A percentile compares a stretch with the other conserved stretches of the same genome.
Conservation (phyloP, 2,329 filamentous ascomycete genomes). For the Ophiostoma ips region DNA sequence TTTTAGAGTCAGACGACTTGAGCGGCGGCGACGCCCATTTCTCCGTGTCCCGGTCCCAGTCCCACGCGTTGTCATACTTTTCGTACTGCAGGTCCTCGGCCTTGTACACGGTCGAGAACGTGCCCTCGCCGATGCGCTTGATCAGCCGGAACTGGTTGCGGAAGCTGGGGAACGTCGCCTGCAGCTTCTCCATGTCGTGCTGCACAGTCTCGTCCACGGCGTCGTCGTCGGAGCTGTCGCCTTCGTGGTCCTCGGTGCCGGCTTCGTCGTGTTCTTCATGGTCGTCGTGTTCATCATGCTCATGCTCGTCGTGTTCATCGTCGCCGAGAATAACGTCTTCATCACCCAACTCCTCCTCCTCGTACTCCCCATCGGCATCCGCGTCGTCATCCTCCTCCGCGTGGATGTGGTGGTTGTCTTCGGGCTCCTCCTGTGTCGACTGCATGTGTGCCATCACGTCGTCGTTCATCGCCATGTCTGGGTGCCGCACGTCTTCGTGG, state of each 20-base stretch:
- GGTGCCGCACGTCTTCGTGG: constrained; percentile 33
- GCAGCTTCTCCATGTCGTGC: constrained; percentile 77
- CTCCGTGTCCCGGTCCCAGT: constrained; percentile 53
- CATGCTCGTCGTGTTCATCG: constrained; percentile 23
- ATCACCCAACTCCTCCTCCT: constrained; percentile 17
- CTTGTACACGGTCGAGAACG: constrained; percentile 98
- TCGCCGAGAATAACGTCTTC: constrained; percentile 7
- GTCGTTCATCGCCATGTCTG: constrained; percentile 36
- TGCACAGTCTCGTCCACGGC: constrained; percentile 53
- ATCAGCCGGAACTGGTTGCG: constrained; percentile 75
- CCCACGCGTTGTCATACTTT: constrained; percentile 75
- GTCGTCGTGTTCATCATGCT: constrained; percentile 29
- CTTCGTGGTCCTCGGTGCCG: constrained; percentile 42
- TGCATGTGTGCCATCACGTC: constrained; percentile 23
- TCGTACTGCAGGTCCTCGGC: constrained; percentile 86
- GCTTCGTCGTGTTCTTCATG: constrained; percentile 29
- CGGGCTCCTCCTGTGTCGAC: constrained; percentile 16
- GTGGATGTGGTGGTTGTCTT: constrained; percentile 19
- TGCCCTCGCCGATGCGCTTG: constrained; percentile 95
- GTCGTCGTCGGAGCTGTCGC: constrained; percentile 44
- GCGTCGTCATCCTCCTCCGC: constrained; percentile 17
- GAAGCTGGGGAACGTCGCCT: constrained; percentile 71
- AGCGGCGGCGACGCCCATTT: constrained; percentile 57
- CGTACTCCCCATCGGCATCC: constrained; percentile 16
- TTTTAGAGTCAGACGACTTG: too few relatives aligned